Percentiles rank a stretch among this genome's conserved stretches.
These are phyloP conservation scores for Aspergillus taichungensis DNA, from an alignment of 495 filamentous ascomycete genomes.

Conservation along the genomic window DNA sequence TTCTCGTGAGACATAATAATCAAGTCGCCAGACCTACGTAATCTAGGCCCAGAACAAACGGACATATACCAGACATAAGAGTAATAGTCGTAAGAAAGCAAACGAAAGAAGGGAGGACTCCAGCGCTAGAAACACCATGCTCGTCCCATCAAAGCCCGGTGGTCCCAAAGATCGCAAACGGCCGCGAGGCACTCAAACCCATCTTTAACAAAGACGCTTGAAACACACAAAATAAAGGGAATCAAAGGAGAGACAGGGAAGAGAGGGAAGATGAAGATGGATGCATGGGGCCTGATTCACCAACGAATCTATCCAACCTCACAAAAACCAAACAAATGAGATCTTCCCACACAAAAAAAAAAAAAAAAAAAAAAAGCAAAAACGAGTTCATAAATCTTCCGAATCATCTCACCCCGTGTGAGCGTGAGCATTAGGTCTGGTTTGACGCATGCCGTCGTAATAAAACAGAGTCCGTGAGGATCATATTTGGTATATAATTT, in stretches of 20 bases:
- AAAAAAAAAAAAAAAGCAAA: slow-evolving; percentile 8
- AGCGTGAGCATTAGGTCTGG: slow-evolving; percentile 1
- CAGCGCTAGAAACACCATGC: slow-evolving; percentile 15
- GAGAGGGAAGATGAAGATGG: neutral
- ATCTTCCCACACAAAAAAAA: neutral
- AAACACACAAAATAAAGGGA: slow-evolving; percentile 2
- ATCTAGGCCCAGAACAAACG: neutral
- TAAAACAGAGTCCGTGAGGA: slow-evolving; percentile 19
- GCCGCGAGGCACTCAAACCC: slow-evolving; percentile 35
- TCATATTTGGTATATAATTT: slow-evolving; percentile 12
- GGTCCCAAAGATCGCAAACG: slow-evolving; percentile 11
- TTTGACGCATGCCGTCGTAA: slow-evolving; percentile 6
- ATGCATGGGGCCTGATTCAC: no score
- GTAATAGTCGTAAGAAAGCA: slow-evolving; percentile 3
- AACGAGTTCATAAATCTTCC: slow-evolving; percentile 4
- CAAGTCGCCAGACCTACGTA: neutral
- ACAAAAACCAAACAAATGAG: no score
- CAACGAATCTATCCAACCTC: no score
- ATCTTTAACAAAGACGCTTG: slow-evolving; percentile 26
- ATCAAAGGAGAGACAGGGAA: neutral
- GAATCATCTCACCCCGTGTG: neutral
- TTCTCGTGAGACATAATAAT: slow-evolving; percentile 4
- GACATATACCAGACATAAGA: slow-evolving; percentile 4
- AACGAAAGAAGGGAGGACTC: slow-evolving; percentile 7
- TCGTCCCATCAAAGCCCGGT: slow-evolving; percentile 6